These are phyloP conservation scores for Aspergillus transmontanensis DNA, from an alignment of 2,329 filamentous ascomycete genomes.

Conservation along the genomic window DNA sequence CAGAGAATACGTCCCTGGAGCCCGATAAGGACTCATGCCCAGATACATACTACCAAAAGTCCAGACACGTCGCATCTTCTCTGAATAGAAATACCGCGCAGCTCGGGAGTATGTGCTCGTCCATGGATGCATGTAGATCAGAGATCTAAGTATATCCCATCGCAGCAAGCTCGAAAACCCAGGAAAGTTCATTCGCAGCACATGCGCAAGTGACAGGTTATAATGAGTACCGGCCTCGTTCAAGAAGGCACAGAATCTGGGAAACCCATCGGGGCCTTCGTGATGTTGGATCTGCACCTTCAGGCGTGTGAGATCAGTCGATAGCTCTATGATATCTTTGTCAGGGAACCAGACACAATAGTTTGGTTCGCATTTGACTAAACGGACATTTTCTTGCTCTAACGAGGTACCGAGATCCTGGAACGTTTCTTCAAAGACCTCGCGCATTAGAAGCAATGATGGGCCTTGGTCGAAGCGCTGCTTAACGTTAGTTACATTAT, in stretches of 20 bases:
- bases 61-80: neutral
- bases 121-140: neutral
- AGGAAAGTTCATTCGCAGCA: neutral
- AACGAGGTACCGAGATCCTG: neutral
- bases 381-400: neutral
- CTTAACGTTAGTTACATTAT: neutral
- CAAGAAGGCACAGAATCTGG: neutral
- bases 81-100: neutral
- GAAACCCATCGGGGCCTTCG: neutral
- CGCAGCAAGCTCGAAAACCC: neutral
- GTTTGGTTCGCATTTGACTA: neutral
- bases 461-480: slow-evolving; percentile 1
- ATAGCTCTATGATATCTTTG: neutral
- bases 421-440: neutral
- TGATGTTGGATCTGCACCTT: neutral
- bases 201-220: neutral
- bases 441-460: neutral
- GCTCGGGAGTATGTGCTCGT: neutral
- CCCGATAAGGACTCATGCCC: neutral
- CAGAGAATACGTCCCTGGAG: neutral
- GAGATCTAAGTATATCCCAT: neutral
- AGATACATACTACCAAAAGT: neutral
- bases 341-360: neutral
- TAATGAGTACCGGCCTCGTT: neutral
- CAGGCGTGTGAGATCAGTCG: neutral